phyloP scores from a whole-genome alignment of 805 yeast genomes.

The Ascoidea tarda region DNA sequence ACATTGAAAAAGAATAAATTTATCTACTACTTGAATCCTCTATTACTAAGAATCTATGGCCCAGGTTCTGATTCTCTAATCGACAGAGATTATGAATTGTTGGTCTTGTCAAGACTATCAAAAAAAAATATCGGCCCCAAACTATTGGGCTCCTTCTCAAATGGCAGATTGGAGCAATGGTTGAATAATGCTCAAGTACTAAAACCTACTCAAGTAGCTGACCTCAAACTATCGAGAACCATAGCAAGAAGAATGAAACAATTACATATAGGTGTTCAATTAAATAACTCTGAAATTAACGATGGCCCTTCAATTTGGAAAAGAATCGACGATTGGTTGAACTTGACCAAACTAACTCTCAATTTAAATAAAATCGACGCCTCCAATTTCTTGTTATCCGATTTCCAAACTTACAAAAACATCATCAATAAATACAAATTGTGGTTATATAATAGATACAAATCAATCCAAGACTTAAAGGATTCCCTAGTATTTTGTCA shows the following conservation, averaged over 20 bases:
- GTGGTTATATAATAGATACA: constrained; percentile 47
- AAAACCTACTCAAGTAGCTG: constrained; percentile 57
- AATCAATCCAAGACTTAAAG: constrained; percentile 23
- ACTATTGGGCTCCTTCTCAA: constrained; percentile 75
- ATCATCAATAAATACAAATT: constrained; percentile 37
- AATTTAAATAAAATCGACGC: constrained; percentile 22
- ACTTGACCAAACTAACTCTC: constrained; percentile 28
- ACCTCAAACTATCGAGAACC: constrained; percentile 62
- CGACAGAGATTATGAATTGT: constrained; percentile 72
- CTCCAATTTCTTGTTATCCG: constrained; percentile 26
- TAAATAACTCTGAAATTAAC: constrained; percentile 39
- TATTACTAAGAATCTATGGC: constrained; percentile 78
- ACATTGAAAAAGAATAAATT: constrained; percentile 21
- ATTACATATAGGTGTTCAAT: constrained; percentile 64
- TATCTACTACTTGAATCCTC: constrained; percentile 33
- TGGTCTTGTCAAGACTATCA: constrained; percentile 59
- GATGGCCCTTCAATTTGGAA: constrained; percentile 60
- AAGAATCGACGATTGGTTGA: constrained; percentile 59
- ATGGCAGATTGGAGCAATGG: constrained; percentile 92
- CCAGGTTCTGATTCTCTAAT: constrained; percentile 75
- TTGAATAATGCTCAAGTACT: constrained; percentile 72
- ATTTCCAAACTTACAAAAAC: constrained; percentile 35
- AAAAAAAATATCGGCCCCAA: constrained; percentile 76
- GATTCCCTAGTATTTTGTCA: constrained; percentile 70
- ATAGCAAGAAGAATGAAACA: constrained; percentile 96